A percentile compares a stretch with the other conserved stretches of the same genome.
These are phyloP conservation scores for Raddia guianensis DNA, from an alignment of 176 grass and related monocot species.

Conservation along the genomic window DNA sequence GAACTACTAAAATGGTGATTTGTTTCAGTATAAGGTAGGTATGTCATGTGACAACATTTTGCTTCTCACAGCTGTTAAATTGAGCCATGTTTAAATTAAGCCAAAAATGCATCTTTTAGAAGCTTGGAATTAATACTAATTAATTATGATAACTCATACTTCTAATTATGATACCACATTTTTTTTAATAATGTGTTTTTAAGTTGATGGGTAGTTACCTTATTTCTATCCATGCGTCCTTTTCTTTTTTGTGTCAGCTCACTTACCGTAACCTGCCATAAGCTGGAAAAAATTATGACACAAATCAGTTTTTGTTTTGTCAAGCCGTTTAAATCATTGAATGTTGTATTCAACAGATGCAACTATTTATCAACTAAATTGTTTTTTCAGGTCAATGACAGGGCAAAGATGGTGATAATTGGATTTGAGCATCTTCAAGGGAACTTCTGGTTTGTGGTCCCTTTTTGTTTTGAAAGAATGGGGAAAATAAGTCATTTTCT, in stretches of 20 bases:
- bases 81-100: too few species aligned
- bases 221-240: not conserved
- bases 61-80: not conserved
- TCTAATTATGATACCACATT: not conserved
- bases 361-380: not conserved
- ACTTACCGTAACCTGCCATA: not conserved
- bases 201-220: not conserved
- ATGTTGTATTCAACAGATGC: not conserved
- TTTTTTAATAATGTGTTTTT: not conserved
- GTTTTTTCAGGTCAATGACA: conserved; percentile 56
- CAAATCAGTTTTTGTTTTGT: not conserved
- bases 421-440: conserved; percentile 23
- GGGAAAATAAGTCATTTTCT: conserved; percentile 64
- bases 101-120: not conserved
- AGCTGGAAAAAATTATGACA: not conserved
- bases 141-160: not conserved
- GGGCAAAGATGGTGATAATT: conserved; percentile 69
- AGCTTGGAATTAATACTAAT: not conserved
- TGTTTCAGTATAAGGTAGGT: not conserved
- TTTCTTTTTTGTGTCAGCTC: not conserved
- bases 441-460: not conserved
- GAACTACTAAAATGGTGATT: not conserved
- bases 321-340: not conserved
- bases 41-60: not conserved
- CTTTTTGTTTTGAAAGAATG: conserved; percentile 47